phyloP scores from a whole-genome alignment of 2,329 filamentous ascomycete species.

The Phaeoacremonium minimum region DNA sequence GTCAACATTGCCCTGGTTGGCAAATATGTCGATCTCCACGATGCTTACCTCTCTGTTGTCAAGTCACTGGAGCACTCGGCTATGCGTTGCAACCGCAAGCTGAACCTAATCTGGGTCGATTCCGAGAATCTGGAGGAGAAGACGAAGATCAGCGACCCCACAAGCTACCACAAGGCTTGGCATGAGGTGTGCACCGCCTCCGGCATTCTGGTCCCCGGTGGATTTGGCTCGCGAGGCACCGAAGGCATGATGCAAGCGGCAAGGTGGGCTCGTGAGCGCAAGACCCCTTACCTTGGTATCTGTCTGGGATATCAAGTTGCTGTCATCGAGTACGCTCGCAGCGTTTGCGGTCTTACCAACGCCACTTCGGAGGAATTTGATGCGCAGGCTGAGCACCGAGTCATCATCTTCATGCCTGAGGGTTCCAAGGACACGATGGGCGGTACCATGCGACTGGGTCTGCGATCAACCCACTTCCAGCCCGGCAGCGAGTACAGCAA shows the following conservation, averaged over 20 bases:
- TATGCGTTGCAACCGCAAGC: constrained; percentile 77
- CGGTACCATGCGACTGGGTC: constrained; percentile 74
- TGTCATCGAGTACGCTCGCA: constrained; percentile 82
- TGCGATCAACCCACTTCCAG: constrained; percentile 68
- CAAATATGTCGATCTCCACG: constrained; percentile 82
- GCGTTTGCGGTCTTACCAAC: constrained; percentile 60
- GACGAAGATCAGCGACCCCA: constrained; percentile 57
- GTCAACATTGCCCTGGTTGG: constrained; percentile 85
- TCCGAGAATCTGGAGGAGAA: constrained; percentile 74
- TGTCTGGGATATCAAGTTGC: constrained; percentile 92
- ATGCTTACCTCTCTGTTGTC: constrained; percentile 65
- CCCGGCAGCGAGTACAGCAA: constrained; percentile 64
- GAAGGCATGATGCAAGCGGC: constrained; percentile 87
- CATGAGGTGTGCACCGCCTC: constrained; percentile 67
- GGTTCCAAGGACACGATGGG: constrained; percentile 51
- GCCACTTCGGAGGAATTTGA: constrained; percentile 55
- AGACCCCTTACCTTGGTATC: constrained; percentile 80
- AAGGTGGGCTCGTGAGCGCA: constrained; percentile 81
- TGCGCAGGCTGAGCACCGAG: constrained; percentile 55
- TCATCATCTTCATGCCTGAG: constrained; percentile 92
- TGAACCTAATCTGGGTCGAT: constrained; percentile 82
- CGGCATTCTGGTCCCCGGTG: constrained; percentile 66
- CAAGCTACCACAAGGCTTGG: constrained; percentile 83
- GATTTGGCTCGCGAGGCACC: constrained; percentile 77
- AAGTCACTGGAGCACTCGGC: constrained; percentile 89